Conservation (phyloP, 192 early-diverging fungal genomes). For the Backusella circina region DNA sequence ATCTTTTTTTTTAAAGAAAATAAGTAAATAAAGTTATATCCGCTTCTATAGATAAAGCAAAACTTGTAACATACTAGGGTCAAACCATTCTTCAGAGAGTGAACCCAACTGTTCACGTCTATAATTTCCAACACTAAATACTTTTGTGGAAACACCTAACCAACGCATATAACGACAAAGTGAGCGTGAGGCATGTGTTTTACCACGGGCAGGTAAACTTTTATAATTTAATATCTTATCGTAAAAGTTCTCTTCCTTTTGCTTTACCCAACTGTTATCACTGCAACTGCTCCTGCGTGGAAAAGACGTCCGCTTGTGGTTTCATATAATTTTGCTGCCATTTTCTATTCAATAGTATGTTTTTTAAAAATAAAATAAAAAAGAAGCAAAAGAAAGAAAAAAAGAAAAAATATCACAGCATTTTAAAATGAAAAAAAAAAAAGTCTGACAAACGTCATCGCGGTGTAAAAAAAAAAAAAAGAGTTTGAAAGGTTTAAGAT, state of each 20-base stretch:
- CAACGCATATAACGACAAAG: constrained; percentile 91
- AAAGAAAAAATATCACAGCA: neutral
- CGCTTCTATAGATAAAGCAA: neutral
- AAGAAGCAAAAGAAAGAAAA: neutral
- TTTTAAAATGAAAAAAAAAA: neutral
- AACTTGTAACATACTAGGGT: constrained; percentile 51
- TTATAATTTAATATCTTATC: neutral
- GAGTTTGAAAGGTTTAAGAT: neutral
- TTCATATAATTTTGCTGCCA: constrained; percentile 74
- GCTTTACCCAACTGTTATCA: constrained; percentile 70
- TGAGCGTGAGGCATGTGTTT: constrained; percentile 84
- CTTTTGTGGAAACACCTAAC: constrained; percentile 87
- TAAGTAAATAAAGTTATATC: neutral
- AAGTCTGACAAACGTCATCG: neutral
- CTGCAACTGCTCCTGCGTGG: constrained; percentile 74
- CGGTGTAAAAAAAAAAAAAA: neutral
- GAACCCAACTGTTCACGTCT: constrained; percentile 76
- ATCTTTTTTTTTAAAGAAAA: constrained; percentile 1
- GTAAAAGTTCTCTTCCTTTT: neutral
- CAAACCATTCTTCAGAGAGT: constrained; percentile 69
- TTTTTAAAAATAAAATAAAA: neutral
- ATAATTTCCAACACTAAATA: constrained; percentile 98
- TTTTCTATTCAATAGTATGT: neutral
- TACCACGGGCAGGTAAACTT: constrained; percentile 87
- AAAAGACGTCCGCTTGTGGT: constrained; percentile 74